Base-by-base conservation (phyloP, 805 yeast species). In the Clavispora vitiphila region DNA sequence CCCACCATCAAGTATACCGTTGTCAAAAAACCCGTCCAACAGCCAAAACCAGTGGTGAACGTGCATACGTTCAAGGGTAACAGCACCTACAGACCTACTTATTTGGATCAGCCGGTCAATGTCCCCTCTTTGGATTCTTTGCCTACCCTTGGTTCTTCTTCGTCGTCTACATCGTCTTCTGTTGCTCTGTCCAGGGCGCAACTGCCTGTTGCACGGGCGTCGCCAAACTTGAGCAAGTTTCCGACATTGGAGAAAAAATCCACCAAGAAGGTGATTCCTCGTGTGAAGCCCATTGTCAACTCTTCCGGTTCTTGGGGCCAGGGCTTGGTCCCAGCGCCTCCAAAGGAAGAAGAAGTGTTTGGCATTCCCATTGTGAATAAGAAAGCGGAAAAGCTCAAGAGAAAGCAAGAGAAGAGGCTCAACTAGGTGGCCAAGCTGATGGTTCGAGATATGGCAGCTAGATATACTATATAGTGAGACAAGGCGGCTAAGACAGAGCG, bases 201-300 rank as follows among this genome's bases (percentile, higher is more conserved):
- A 35, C 24, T 22, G 46, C 21, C 39, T 48, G 30, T 16, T 23
- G 41, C 34, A 22, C 32, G 36, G 23, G 38, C 31, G 41, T 54
- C 55, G 27, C 55, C 67, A 19, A 52, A 66, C 22, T 55, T 55
- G 15, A 48, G 40, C 22, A 61, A 72, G 47, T 76, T 80, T 54
- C 85, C 86, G 3, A 69, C 77, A 0, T 57, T 75, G 27, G 64
- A 60, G 44, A 65, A 70, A 51, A 75, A 72, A 54, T 54, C 61
- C 38, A 47, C 48, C 3, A 65, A 62, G 44, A 61, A 53, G 42
- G 50, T 46, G 8, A 69, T 76, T 40, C 86, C 89, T 2, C 69
- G 84, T 31, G 86, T 83, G 4, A 79, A 78, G 37, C 78, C 81
- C 7, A 60, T 71, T 2, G 41, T 43, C 12, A 35, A 45, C 16